Conservation (phyloP, 306 rosid species). For the Erythrophleum fordii region DNA sequence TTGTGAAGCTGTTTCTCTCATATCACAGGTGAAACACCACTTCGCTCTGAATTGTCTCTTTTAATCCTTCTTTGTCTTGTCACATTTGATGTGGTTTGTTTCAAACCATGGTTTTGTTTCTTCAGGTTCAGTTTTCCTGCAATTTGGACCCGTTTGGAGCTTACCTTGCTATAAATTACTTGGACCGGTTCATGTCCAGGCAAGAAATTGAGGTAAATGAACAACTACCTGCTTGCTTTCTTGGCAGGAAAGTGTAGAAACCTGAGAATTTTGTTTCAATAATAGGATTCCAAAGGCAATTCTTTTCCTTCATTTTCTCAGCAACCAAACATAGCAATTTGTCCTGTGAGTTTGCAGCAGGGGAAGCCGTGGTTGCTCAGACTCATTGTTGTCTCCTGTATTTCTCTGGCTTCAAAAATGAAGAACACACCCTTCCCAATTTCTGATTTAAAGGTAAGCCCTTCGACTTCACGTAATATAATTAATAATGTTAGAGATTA, state of each 20-base stretch:
- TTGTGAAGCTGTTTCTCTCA: constrained; percentile 56
- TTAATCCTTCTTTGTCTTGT: constrained; percentile 11
- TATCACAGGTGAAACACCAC: constrained; percentile 55
- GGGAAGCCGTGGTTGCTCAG: constrained; percentile 64
- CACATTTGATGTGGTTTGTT: constrained; percentile 16
- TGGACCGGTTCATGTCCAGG: constrained; percentile 66
- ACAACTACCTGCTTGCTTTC: constrained; percentile 4
- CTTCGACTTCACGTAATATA: not conserved
- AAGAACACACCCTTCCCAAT: constrained; percentile 52
- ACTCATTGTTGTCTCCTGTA: constrained; percentile 56
- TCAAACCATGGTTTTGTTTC: constrained; percentile 4
- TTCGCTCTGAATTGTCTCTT: not conserved
- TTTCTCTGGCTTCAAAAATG: constrained; percentile 80
- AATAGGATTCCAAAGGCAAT: not conserved
- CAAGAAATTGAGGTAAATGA: constrained; percentile 61
- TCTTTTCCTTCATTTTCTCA: not conserved
- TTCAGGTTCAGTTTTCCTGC: constrained; percentile 55
- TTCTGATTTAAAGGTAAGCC: constrained; percentile 54
- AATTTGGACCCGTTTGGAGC: constrained; percentile 59
- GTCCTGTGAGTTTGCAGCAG: constrained; percentile 45
- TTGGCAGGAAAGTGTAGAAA: not conserved
- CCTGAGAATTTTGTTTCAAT: not conserved
- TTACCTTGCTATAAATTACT: constrained; percentile 74
- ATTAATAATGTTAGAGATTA: not conserved
- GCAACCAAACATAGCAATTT: constrained; percentile 28